A percentile compares a stretch with the other conserved stretches of the same genome.
phyloP scores from a whole-genome alignment of 148 eudicot genomes.

The Dysphania ambrosioides region DNA sequence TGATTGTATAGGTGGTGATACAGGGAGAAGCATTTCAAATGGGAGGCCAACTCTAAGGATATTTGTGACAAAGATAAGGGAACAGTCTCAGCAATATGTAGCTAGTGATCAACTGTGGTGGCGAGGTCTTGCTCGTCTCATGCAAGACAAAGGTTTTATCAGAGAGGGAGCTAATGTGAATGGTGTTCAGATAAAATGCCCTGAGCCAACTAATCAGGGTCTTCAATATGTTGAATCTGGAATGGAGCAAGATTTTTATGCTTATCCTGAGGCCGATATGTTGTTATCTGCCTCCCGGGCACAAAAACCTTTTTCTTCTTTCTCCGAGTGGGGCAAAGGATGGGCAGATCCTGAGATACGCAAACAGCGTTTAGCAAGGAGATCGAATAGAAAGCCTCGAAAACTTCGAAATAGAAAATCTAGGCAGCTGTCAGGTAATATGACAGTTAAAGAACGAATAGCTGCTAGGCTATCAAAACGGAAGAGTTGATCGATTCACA shows the following conservation, averaged over 20 bases:
- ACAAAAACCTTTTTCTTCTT: slow-evolving; percentile 41
- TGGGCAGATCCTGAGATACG: slow-evolving; percentile 98
- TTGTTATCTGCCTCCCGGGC: slow-evolving; percentile 30
- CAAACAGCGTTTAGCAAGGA: slow-evolving; percentile 44
- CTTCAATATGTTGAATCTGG: slow-evolving; percentile 41
- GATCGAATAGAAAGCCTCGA: slow-evolving; percentile 29
- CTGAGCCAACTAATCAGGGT: slow-evolving; percentile 58
- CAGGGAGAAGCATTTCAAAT: slow-evolving; percentile 19
- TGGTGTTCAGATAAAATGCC: slow-evolving; percentile 61
- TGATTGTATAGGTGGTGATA: slow-evolving; percentile 26
- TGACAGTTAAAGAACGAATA: slow-evolving; percentile 67
- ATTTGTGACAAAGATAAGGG: slow-evolving; percentile 55
- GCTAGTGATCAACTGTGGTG: slow-evolving; percentile 66
- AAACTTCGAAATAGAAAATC: slow-evolving; percentile 34
- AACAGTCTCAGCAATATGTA: slow-evolving; percentile 47
- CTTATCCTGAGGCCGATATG: slow-evolving; percentile 84
- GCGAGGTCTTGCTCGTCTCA: slow-evolving; percentile 77
- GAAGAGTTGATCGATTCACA: slow-evolving; percentile 24
- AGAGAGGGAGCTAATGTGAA: slow-evolving; percentile 43
- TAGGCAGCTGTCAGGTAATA: slow-evolving; percentile 24
- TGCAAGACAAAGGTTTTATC: slow-evolving; percentile 69
- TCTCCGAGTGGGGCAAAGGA: slow-evolving; percentile 79
- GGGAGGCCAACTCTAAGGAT: slow-evolving; percentile 49
- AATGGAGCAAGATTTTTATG: slow-evolving; percentile 39
- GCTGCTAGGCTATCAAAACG: slow-evolving; percentile 51